Base-by-base conservation (phyloP, 768 basidiomycete species). In the Phylloporus arenicola region DNA sequence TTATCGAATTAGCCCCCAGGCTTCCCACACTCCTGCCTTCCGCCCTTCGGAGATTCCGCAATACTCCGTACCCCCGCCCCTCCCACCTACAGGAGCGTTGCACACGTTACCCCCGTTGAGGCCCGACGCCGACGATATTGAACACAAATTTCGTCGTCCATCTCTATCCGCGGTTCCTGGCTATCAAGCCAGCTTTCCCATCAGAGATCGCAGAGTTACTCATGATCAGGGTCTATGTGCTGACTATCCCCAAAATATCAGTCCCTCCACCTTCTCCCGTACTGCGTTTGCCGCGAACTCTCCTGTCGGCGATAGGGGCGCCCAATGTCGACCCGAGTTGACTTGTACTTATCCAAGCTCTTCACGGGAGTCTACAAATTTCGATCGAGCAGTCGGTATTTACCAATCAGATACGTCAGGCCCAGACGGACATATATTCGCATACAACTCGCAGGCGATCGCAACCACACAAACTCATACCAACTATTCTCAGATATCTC, bases 71-170 rank as follows among this genome's bases (percentile, higher is more conserved):
- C 59, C 68, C 2, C 55, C 57, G 0, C 61, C 67, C 2, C 55
- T 60, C 3, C 66, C 64, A 0, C 54, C 63, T 16, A 40, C 61
- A 14, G 62, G 60, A 13, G 12, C 48, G 8, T 53, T 56, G 19
- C 60, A 60, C 31, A 54, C 63, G 1, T 45, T 70, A 16, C 63
- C 67, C 16, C 68, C 65, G 19, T 48, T 68, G 51, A 59, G 63
- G 39, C 27, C 59, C 5, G 59, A 56, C 4, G 42, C 31, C 9
- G 62, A 67, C 22, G 65, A 68, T 12, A 16, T 50, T n/a, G 68
- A 68, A 19, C 60, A 64, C 48, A 68, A 68, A 50, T 62, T 52
- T 45, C 66, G 68, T 48, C 68, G 66, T 31, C 52, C 66, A n/a
- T 68, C 68, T 24, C 47, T 69, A 4, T 55, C 68, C 3, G 48